phyloP scores from a whole-genome alignment of 2,329 filamentous ascomycete genomes.

The Diaporthe vaccinii region DNA sequence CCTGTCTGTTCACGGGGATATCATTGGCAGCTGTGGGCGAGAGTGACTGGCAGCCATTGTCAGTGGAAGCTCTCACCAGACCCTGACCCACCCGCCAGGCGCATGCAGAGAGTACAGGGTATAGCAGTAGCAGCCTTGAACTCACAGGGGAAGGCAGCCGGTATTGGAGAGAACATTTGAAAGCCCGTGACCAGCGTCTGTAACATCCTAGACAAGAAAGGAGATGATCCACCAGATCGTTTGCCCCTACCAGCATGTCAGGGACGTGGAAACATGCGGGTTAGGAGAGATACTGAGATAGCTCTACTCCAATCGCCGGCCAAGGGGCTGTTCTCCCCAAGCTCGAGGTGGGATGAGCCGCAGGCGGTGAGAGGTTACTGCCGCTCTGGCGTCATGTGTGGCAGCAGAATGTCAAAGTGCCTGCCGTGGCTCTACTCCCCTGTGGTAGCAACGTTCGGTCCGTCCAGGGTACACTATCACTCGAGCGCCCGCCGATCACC shows the following conservation, averaged over 20 bases:
- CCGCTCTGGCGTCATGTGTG: constrained; percentile 17
- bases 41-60: constrained; percentile 25
- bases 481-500: constrained; percentile 17
- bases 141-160: constrained; percentile 6
- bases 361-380: constrained; percentile 26
- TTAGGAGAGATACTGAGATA: background rate
- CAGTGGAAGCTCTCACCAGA: constrained; percentile 34
- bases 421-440: background rate
- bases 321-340: background rate
- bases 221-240: background rate
- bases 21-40: background rate
- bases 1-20: background rate
- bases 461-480: background rate
- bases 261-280: background rate
- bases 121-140: background rate
- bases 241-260: background rate
- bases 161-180: constrained; percentile 21
- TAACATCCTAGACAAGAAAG: constrained; percentile 15
- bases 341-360: constrained; percentile 31
- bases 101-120: background rate
- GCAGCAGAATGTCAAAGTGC: constrained; percentile 2
- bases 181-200: background rate
- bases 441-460: background rate
- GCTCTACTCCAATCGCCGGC: constrained; percentile 3
- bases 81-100: constrained; percentile 3